A percentile compares a stretch with the other conserved stretches of the same genome.
Conservation (phyloP, 176 grass and related monocot genomes). For the Ensete ventricosum region DNA sequence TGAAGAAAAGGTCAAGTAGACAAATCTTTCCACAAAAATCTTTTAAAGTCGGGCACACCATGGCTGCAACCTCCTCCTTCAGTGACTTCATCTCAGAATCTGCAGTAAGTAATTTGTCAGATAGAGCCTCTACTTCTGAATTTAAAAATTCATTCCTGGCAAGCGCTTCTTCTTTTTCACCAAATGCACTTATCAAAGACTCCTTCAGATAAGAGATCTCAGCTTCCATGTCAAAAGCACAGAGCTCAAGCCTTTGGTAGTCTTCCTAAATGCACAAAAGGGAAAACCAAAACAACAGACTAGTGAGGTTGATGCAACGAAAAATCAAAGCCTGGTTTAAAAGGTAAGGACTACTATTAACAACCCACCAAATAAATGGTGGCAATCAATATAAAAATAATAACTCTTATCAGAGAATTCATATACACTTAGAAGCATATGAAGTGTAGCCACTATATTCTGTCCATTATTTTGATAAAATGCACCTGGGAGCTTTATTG, state of each 20-base stretch:
- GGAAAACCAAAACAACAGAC: neutral
- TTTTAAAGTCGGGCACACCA: conserved; percentile 34
- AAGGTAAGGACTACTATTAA: too few species aligned
- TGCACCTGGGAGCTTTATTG: too few species aligned
- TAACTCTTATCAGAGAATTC: neutral
- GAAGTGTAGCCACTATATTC: neutral
- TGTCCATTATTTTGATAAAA: too few species aligned
- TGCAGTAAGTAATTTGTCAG: conserved; percentile 34
- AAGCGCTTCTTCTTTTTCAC: conserved; percentile 64
- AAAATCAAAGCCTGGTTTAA: neutral
- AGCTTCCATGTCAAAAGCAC: conserved; percentile 45
- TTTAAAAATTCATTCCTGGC: conserved; percentile 47
- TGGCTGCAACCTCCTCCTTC: conserved; percentile 33
- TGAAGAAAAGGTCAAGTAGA: neutral
- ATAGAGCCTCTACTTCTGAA: conserved; percentile 46
- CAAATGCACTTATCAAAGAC: conserved; percentile 36
- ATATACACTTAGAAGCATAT: neutral
- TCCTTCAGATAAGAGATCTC: conserved; percentile 69
- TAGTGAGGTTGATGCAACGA: neutral
- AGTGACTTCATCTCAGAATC: conserved; percentile 52
- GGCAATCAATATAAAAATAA: neutral
- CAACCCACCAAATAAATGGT: too few species aligned
- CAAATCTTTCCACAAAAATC: neutral
- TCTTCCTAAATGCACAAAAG: conserved; percentile 51
- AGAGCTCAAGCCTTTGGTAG: conserved; percentile 63